These are phyloP conservation scores for Saturnispora sekii DNA, from an alignment of 805 yeast genomes.

Conservation along the genomic window DNA sequence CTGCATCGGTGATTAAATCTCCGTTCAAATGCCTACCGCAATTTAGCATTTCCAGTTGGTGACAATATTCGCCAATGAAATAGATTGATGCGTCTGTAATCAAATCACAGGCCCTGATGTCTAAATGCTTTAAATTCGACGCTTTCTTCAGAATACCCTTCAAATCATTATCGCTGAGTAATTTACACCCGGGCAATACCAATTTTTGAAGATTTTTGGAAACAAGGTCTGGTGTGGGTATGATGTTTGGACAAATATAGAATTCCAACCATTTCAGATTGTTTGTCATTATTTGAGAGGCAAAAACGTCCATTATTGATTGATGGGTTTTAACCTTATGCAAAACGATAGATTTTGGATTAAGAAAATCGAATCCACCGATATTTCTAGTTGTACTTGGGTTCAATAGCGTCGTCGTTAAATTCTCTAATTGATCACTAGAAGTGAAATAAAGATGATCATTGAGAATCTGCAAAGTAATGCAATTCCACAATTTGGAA, in stretches of 20 bases:
- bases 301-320: constrained; percentile 39
- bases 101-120: constrained; percentile 74
- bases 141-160: constrained; percentile 42
- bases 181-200: constrained; percentile 62
- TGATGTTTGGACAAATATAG: constrained; percentile 68
- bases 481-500: constrained; percentile 52
- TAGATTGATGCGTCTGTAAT: constrained; percentile 70
- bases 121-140: constrained; percentile 54
- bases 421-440: constrained; percentile 29
- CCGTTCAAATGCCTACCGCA: constrained; percentile 72
- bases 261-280: constrained; percentile 62
- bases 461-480: constrained; percentile 46
- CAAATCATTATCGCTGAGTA: constrained; percentile 52
- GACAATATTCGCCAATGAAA: constrained; percentile 54
- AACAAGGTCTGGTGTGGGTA: constrained; percentile 45
- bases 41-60: constrained; percentile 48
- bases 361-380: background rate
- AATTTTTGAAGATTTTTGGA: constrained; percentile 33
- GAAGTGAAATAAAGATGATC: constrained; percentile 46
- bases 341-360: constrained; percentile 41
- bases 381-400: background rate
- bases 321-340: constrained; percentile 55
- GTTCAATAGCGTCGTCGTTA: constrained; percentile 5
- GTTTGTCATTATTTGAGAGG: constrained; percentile 33
- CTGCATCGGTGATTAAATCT: constrained; percentile 57